A percentile compares a stretch with the other conserved stretches of the same genome.
Conservation (phyloP, 108 stramenopile species). For the Licmophora abbreviata region DNA sequence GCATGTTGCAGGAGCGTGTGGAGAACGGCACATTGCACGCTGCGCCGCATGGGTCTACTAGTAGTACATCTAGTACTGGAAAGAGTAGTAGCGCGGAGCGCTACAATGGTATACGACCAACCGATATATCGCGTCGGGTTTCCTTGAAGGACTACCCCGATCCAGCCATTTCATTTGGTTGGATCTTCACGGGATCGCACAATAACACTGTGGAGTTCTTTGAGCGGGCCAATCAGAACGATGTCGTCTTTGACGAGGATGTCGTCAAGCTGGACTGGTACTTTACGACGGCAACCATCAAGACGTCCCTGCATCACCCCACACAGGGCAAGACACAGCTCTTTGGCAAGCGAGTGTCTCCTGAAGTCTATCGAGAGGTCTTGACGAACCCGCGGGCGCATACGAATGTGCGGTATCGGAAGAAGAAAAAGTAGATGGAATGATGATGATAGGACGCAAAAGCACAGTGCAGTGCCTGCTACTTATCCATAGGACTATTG, state of each 20-base stretch:
- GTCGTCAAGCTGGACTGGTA: constrained; percentile 49
- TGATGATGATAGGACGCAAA: too few species aligned
- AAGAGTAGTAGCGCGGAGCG: constrained; percentile 6
- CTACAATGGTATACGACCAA: constrained; percentile 18
- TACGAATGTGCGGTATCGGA: too few species aligned
- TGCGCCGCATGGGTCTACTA: background rate
- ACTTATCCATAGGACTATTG: too few species aligned
- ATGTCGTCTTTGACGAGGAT: background rate
- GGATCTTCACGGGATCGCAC: constrained; percentile 51
- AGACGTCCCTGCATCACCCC: constrained; percentile 45
- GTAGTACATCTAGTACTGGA: background rate
- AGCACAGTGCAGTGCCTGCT: too few species aligned
- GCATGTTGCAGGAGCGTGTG: constrained; percentile 3
- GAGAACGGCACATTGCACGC: background rate
- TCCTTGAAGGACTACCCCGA: constrained; percentile 35
- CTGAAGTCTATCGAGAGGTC: constrained; percentile 18
- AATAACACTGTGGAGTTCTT: constrained; percentile 38
- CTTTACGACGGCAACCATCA: constrained; percentile 45
- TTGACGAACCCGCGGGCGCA: constrained; percentile 29
- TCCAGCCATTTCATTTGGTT: constrained; percentile 39
- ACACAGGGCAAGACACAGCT: constrained; percentile 33
- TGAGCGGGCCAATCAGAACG: constrained; percentile 18
- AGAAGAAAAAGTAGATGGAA: too few species aligned
- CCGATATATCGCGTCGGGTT: constrained; percentile 19
- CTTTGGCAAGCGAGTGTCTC: constrained; percentile 16